phyloP scores from a whole-genome alignment of 2,329 filamentous ascomycete genomes.

The Neopestalotiopsis sp. region DNA sequence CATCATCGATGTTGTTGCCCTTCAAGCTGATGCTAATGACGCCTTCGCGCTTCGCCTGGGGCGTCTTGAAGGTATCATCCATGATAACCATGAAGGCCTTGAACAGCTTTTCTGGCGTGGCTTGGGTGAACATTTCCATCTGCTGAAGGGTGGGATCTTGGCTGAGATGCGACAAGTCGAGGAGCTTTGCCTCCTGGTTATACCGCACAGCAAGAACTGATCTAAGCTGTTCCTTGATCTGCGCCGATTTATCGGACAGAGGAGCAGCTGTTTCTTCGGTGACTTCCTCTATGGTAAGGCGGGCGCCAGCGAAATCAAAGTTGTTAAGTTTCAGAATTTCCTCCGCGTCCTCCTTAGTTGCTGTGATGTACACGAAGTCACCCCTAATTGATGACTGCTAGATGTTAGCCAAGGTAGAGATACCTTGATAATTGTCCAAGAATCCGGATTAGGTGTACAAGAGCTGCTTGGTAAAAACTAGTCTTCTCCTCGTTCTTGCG shows the following conservation, averaged over 20 bases:
- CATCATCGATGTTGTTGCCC: constrained; percentile 77
- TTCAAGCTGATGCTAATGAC: constrained; percentile 84
- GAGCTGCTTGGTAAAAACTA: constrained; percentile 36
- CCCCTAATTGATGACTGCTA: constrained; percentile 72
- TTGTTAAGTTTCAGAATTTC: constrained; percentile 71
- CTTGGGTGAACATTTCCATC: constrained; percentile 77
- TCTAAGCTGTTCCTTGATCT: constrained; percentile 72
- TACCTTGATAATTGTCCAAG: constrained; percentile 43
- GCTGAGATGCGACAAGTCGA: constrained; percentile 81
- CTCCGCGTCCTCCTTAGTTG: constrained; percentile 67
- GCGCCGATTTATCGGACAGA: constrained; percentile 58
- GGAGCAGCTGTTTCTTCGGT: constrained; percentile 43
- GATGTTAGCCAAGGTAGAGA: constrained; percentile 68
- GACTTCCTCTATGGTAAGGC: constrained; percentile 60
- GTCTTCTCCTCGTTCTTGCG: constrained; percentile 45
- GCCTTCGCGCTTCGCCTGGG: constrained; percentile 74
- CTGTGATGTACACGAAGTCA: constrained; percentile 71
- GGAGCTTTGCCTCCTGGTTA: constrained; percentile 70
- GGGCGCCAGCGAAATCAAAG: constrained; percentile 70
- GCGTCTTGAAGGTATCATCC: constrained; percentile 74
- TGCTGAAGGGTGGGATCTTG: constrained; percentile 73
- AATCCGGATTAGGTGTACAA: constrained; percentile 41
- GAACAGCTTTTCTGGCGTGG: constrained; percentile 85
- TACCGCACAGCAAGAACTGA: constrained; percentile 78
- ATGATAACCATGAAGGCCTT: constrained; percentile 89